Evolutionary conservation across 768 basidiomycete species (phyloP), one percentile per base, ranked within the genome.

Genomic region (Suillus placidus): DNA sequence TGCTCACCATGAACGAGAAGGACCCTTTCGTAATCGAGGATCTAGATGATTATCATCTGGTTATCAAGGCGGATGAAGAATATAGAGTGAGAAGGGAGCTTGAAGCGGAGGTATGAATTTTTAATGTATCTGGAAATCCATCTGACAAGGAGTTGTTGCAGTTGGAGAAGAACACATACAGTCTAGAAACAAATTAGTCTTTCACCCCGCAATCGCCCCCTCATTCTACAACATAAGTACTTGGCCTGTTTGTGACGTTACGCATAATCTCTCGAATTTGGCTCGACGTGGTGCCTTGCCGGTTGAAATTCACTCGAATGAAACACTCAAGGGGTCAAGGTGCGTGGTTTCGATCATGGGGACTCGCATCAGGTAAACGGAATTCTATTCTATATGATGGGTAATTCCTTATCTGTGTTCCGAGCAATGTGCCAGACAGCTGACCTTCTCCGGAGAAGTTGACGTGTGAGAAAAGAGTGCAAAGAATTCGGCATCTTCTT

Each of bases 101-200:
- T 38, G 93, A 94, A 72, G 75, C 83, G 14, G 92, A 95, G 87
- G 93, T 92, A 66, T 43, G 84, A 76, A 40, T 35, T 23, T n/a
- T 5, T n/a, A 57, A 54, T n/a, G 9, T 35, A 42, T 45, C 61
- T 47, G n/a, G 42, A 56, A 51, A 63, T 51, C 38, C 38, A 47
- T 34, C 14, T 62, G 26, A 66, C 8, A 35, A 60, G 32, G 8
- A 63, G 70, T 30, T 68, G 64, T 43, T 57, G 13, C 67, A 93
- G 92, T 76, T 93, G 73, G 93, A 94, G 74, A 94, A 93, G 81
- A 94, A 94, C 70, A 93, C 92, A 0, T 94, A 92, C 69, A 92
- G 87, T 71, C 73, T 91, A 70, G 90, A 92, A 64, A 65, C 74
- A 10, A 20, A 65, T 65, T 64, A 62, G 47, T 26, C 6, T 23